Evolutionary conservation across 2,329 filamentous ascomycete genomes (phyloP).

Genomic region (Fonsecaea pedrosoi): DNA sequence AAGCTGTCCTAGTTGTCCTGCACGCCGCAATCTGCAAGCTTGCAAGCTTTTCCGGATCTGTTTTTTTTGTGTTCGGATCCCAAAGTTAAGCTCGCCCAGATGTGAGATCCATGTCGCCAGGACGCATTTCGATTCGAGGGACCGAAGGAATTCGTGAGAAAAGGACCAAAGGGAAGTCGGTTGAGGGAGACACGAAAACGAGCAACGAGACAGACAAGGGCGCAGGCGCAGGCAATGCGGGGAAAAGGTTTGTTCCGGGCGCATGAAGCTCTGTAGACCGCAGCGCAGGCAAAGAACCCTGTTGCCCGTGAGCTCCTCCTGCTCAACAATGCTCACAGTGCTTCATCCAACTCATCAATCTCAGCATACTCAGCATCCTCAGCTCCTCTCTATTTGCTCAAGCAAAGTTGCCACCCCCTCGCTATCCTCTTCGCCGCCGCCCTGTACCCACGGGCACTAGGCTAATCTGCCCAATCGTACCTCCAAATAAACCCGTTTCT

Average conservation of each 20-base stretch:
- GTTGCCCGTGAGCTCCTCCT: neutral
- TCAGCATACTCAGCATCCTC: neutral
- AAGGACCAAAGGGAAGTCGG: slow-evolving; percentile 12
- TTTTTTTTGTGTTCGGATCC: slow-evolving; percentile 10
- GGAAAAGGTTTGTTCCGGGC: slow-evolving; percentile 8
- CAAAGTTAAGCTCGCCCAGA: slow-evolving; percentile 11
- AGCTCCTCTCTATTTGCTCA: neutral
- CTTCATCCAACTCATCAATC: neutral
- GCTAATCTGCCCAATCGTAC: neutral
- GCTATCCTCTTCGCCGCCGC: neutral
- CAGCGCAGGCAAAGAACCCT: neutral
- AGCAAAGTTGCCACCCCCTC: neutral
- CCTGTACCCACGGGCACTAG: neutral
- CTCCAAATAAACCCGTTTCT: neutral
- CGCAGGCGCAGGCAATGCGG: slow-evolving; percentile 15
- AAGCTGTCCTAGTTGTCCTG: too few species aligned
- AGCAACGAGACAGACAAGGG: neutral
- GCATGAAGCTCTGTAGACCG: neutral
- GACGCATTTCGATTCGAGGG: slow-evolving; percentile 14
- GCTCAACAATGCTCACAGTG: too few species aligned
- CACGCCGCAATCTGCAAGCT: neutral
- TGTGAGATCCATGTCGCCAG: slow-evolving; percentile 4
- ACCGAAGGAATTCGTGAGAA: slow-evolving; percentile 14
- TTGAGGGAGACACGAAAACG: neutral
- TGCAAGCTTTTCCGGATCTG: slow-evolving; percentile 11